Percentiles rank a stretch among this genome's conserved stretches.
phyloP scores from a whole-genome alignment of 495 filamentous ascomycete genomes.

The Podospora conica region DNA sequence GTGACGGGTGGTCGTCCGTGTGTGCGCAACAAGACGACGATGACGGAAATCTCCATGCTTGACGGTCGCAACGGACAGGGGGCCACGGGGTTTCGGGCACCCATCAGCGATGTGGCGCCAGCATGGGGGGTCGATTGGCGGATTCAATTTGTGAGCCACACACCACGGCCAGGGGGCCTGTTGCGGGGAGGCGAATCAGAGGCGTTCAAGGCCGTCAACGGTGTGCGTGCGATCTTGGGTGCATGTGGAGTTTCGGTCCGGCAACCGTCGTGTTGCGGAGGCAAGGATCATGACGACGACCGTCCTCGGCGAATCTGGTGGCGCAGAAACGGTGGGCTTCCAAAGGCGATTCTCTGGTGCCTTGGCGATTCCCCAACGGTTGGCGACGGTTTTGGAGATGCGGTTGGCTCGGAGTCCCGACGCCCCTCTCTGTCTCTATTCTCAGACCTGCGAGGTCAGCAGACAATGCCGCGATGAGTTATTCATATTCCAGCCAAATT shows the following conservation, averaged over 20 bases:
- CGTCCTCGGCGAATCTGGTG: slow-evolving; percentile 25
- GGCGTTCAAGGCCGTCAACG: slow-evolving; percentile 10
- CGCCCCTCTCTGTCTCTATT: not conserved
- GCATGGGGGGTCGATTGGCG: slow-evolving; percentile 18
- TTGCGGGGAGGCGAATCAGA: slow-evolving; percentile 21
- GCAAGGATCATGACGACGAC: slow-evolving; percentile 19
- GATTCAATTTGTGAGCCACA: slow-evolving; percentile 9
- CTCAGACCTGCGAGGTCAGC: not conserved
- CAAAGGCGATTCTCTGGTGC: not conserved
- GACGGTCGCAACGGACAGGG: slow-evolving; percentile 1
- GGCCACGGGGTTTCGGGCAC: slow-evolving; percentile 25
- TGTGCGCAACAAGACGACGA: slow-evolving; percentile 6
- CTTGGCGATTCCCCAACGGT: not conserved
- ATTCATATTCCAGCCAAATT: not conserved
- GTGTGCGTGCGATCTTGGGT: slow-evolving; percentile 29
- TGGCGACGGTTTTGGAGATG: not conserved
- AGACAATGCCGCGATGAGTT: not conserved
- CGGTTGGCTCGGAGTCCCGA: not conserved
- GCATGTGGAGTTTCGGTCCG: slow-evolving; percentile 38
- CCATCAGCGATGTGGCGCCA: slow-evolving; percentile 20
- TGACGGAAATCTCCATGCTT: slow-evolving; percentile 13
- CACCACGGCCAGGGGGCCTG: slow-evolving; percentile 8
- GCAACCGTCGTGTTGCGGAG: slow-evolving; percentile 22
- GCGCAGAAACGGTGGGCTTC: slow-evolving; percentile 21
- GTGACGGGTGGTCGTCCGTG: not conserved